These are phyloP conservation scores for Ophiostoma perfectum DNA, from an alignment of 2,329 filamentous ascomycete genomes.

Conservation along the genomic window DNA sequence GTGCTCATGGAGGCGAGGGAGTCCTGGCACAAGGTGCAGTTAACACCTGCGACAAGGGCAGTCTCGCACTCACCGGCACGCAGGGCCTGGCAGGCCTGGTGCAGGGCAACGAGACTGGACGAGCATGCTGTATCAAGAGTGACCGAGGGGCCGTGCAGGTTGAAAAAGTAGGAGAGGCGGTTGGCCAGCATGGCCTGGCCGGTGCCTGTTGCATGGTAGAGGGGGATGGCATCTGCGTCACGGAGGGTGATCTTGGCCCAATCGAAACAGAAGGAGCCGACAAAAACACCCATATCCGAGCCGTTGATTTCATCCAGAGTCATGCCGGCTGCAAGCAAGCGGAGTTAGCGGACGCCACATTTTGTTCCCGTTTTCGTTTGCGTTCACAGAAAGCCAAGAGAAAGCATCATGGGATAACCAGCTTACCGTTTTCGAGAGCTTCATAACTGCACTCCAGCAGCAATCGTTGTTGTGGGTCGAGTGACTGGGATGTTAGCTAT, in stretches of 20 bases:
- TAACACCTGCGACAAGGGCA: slow-evolving; percentile 28
- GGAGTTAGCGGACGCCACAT: neutral
- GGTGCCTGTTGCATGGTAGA: slow-evolving; percentile 36
- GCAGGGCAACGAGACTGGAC: slow-evolving; percentile 38
- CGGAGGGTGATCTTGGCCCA: slow-evolving; percentile 28
- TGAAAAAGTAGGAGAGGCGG: slow-evolving; percentile 39
- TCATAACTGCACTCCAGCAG: slow-evolving; percentile 30
- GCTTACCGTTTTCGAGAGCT: slow-evolving; percentile 28
- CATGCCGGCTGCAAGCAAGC: slow-evolving; percentile 25
- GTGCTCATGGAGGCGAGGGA: slow-evolving; percentile 42
- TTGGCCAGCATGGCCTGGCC: slow-evolving; percentile 37
- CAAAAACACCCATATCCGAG: slow-evolving; percentile 27
- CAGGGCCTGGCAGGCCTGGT: slow-evolving; percentile 36
- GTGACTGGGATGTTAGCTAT: slow-evolving; percentile 13
- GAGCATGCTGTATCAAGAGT: slow-evolving; percentile 45
- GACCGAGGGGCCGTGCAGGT: slow-evolving; percentile 40
- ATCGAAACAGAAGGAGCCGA: slow-evolving; percentile 31
- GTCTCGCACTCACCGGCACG: slow-evolving; percentile 25
- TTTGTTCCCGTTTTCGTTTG: neutral
- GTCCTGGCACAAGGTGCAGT: slow-evolving; percentile 28
- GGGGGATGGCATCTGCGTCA: slow-evolving; percentile 28
- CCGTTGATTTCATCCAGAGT: slow-evolving; percentile 25
- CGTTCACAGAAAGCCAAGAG: neutral
- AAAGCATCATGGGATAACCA: neutral
- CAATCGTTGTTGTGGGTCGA: slow-evolving; percentile 28